phyloP scores from a whole-genome alignment of 2,329 filamentous ascomycete genomes.

The Aureobasidium subglaciale region DNA sequence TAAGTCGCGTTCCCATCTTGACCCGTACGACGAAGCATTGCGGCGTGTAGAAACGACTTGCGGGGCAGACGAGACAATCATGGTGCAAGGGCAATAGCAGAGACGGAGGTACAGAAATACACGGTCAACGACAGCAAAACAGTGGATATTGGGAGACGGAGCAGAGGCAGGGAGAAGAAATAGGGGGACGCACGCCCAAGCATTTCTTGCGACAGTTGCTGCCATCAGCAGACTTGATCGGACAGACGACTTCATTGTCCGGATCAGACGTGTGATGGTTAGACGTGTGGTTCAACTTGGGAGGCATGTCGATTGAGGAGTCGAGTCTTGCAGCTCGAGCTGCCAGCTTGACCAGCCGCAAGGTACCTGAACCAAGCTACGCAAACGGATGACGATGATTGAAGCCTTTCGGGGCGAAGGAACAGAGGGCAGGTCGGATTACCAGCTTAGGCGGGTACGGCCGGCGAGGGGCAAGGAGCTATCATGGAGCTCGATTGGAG shows the following conservation, averaged over 20 bases:
- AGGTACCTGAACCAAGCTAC: conserved; percentile 10
- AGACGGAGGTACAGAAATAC: conserved; percentile 5
- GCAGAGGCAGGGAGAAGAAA: conserved; percentile 15
- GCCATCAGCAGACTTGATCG: conserved; percentile 89
- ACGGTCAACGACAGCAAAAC: background rate
- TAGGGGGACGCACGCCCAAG: conserved; percentile 73
- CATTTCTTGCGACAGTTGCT: conserved; percentile 96
- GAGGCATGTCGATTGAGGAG: conserved; percentile 61
- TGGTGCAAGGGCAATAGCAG: background rate
- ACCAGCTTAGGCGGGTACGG: conserved; percentile 3
- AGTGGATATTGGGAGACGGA: conserved; percentile 5
- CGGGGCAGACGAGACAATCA: conserved; percentile 9
- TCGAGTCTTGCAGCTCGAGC: conserved; percentile 5
- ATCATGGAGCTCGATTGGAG: conserved; percentile 15
- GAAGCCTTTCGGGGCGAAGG: conserved; percentile 10
- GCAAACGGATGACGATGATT: conserved; percentile 12
- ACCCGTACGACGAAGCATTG: conserved; percentile 1
- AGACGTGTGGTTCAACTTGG: conserved; percentile 75
- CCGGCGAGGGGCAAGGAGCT: conserved; percentile 8
- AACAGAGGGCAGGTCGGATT: background rate
- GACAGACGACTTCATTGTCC: conserved; percentile 95
- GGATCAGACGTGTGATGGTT: conserved; percentile 61
- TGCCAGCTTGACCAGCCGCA: conserved; percentile 13
- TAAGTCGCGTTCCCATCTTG: conserved; percentile 1
- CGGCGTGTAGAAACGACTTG: conserved; percentile 3